Percentiles rank a stretch among this genome's conserved stretches.
Conservation (phyloP, 352 stramenopile species). For the Globisporangium nagaii region DNA sequence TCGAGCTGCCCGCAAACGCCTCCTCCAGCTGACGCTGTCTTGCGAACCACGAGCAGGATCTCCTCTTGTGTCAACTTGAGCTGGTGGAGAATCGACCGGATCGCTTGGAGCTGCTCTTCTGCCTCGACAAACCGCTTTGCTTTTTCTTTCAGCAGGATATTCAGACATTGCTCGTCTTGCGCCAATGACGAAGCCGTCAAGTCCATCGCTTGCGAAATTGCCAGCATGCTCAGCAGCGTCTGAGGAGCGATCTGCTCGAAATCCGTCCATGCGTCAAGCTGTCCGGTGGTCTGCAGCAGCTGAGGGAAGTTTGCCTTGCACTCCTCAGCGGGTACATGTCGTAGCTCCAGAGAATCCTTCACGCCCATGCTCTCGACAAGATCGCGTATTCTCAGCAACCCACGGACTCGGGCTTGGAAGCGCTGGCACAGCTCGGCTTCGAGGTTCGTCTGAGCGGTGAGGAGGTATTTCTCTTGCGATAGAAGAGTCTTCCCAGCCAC, state of each 20-base stretch:
- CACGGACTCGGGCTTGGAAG: slow-evolving; percentile 27
- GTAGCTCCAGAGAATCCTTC: slow-evolving; percentile 27
- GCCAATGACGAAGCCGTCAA: slow-evolving; percentile 22
- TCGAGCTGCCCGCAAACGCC: neutral
- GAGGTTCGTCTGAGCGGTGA: slow-evolving; percentile 21
- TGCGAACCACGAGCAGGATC: slow-evolving; percentile 26
- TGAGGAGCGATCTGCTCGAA: slow-evolving; percentile 13
- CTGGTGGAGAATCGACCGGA: slow-evolving; percentile 35
- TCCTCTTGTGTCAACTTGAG: slow-evolving; percentile 45
- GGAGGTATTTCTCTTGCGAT: slow-evolving; percentile 49
- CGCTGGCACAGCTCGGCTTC: slow-evolving; percentile 38
- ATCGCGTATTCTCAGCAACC: slow-evolving; percentile 25
- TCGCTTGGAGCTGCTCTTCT: slow-evolving; percentile 34
- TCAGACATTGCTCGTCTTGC: slow-evolving; percentile 37
- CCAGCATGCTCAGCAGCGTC: slow-evolving; percentile 6
- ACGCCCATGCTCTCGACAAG: slow-evolving; percentile 40
- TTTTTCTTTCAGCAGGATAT: slow-evolving; percentile 55
- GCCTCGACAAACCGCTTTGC: slow-evolving; percentile 44
- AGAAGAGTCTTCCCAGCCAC: slow-evolving; percentile 37
- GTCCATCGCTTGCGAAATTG: slow-evolving; percentile 4
- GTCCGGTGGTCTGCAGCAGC: slow-evolving; percentile 2
- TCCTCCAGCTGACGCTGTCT: slow-evolving; percentile 5
- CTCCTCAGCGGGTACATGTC: slow-evolving; percentile 30
- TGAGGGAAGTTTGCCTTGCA: slow-evolving; percentile 11
- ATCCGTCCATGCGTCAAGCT: slow-evolving; percentile 20